Base-by-base conservation (phyloP, 345 rosid genomes). In the Heritiera fomes region DNA sequence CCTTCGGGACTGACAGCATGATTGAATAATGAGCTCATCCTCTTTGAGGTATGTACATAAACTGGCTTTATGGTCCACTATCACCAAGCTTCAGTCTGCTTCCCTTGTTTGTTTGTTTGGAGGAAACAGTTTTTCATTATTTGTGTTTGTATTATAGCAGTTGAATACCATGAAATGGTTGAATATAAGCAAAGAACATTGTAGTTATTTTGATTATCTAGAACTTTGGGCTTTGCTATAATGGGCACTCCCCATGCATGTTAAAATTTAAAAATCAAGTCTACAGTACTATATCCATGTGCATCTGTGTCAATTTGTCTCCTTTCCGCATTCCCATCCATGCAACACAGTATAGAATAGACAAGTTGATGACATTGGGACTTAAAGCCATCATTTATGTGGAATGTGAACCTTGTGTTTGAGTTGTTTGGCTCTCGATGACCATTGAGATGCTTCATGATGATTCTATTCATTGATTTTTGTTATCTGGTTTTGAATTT, bases 1-100 rank as follows among this genome's bases (percentile, higher is more conserved):
- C 77, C 94, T 93, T 71, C 90, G 92, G 47, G 97, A 91, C 83
- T 96, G 85, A 91, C 70, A n/a, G 4, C 62, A 10, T 45, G 17
- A 40, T 18, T 47, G 50, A 63, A 59, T 76, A 73, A 56, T 81
- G 74, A 61, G 61, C 67, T 81, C 59, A 43, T 77, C 69, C 38
- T 79, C 62, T 75, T 76, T 78, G 77, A 85, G 91, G 87, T 81
- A 74, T 10, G 79, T 49, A n/a, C 14, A 73, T 66, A 14, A 71
- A 55, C 49, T 18, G 43, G n/a, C 6, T 79, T 58, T 56, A 9
- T 30, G 12, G 12, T 55, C 70, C 41, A 52, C 72, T 66, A 50
- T 70, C 53, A 62, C 59, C 2, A n/a, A 66, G 56, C 58, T 58
- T 50, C 60, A 63, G 28, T 2, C 8, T 43, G 32, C 32, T 63